Conservation (phyloP, 495 filamentous ascomycete genomes). For the Aspergillus hancockii region DNA sequence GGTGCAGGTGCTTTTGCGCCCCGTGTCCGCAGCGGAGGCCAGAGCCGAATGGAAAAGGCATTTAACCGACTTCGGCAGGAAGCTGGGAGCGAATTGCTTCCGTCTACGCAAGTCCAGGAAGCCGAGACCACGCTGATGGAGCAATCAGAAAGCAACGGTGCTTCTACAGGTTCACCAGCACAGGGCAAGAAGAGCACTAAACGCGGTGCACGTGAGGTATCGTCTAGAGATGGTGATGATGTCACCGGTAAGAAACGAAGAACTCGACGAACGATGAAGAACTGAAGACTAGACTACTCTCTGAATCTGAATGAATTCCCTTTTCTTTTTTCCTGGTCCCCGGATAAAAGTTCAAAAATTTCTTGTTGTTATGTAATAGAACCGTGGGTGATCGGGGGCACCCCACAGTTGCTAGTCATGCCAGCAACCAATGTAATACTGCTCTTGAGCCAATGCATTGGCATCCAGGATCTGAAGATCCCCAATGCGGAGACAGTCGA, state of each 20-base stretch:
- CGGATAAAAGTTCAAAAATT: not conserved
- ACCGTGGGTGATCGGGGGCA: not conserved
- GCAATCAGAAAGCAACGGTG: constrained; percentile 2
- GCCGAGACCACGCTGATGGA: constrained; percentile 3
- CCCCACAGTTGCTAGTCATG: constrained; percentile 21
- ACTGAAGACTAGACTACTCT: not conserved
- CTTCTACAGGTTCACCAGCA: constrained; percentile 1
- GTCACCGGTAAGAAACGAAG: constrained; percentile 21
- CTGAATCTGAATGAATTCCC: no score
- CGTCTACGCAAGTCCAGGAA: constrained; percentile 2
- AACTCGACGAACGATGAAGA: constrained; percentile 12
- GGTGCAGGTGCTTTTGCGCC: constrained; percentile 79
- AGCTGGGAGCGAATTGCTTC: constrained; percentile 36
- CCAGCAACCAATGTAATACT: constrained; percentile 10
- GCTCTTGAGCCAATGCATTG: constrained; percentile 7
- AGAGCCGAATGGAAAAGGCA: constrained; percentile 82
- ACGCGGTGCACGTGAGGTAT: constrained; percentile 13
- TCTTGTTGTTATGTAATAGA: not conserved
- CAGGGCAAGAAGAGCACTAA: constrained; percentile 24
- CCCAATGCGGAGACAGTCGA: constrained; percentile 17
- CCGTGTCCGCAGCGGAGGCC: constrained; percentile 57
- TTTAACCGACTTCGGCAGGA: constrained; percentile 65
- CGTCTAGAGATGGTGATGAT: constrained; percentile 6
- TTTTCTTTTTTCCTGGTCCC: not conserved
- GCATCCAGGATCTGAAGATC: constrained; percentile 6